Evolutionary conservation across 2,329 filamentous ascomycete genomes (phyloP).

Genomic region (Aureobasidium leucospermi): DNA sequence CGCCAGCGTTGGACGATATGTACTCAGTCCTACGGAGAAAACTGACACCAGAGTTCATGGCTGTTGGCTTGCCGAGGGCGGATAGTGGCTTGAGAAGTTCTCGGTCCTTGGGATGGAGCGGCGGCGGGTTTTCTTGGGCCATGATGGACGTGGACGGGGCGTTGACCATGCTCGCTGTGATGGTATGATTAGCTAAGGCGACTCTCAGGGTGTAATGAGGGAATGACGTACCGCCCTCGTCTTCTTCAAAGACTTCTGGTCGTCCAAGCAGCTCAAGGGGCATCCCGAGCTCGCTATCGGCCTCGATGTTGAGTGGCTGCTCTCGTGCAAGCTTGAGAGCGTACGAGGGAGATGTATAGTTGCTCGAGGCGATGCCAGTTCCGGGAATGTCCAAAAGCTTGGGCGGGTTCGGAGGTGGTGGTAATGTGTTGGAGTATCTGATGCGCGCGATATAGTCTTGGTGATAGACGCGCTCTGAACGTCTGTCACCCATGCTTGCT

Average conservation of each 20-base stretch:
- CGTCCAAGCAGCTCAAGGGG: slow-evolving; percentile 91
- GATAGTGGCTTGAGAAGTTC: slow-evolving; percentile 75
- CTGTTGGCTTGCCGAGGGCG: slow-evolving; percentile 75
- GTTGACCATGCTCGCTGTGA: too few species aligned
- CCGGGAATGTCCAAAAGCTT: slow-evolving; percentile 97
- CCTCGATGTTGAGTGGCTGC: slow-evolving; percentile 92
- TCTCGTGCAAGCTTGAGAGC: slow-evolving; percentile 82
- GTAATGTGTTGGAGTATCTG: slow-evolving; percentile 90
- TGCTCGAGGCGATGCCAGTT: slow-evolving; percentile 74
- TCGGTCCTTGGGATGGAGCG: slow-evolving; percentile 75
- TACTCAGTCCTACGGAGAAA: slow-evolving; percentile 96
- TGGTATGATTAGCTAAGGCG: too few species aligned
- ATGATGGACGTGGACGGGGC: slow-evolving; percentile 36
- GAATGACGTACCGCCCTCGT: slow-evolving; percentile 69
- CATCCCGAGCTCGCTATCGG: slow-evolving; percentile 96
- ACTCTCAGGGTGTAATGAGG: neutral
- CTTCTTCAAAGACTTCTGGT: slow-evolving; percentile 88
- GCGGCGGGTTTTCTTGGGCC: slow-evolving; percentile 62
- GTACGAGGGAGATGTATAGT: slow-evolving; percentile 87
- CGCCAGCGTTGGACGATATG: slow-evolving; percentile 54
- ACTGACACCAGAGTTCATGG: slow-evolving; percentile 70
- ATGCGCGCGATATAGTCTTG: slow-evolving; percentile 97
- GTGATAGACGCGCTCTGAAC: slow-evolving; percentile 47
- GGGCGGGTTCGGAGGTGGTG: slow-evolving; percentile 85
- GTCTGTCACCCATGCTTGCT: neutral